Conservation (phyloP, 2,329 filamentous ascomycete species). For the Bipolaris victoriae region DNA sequence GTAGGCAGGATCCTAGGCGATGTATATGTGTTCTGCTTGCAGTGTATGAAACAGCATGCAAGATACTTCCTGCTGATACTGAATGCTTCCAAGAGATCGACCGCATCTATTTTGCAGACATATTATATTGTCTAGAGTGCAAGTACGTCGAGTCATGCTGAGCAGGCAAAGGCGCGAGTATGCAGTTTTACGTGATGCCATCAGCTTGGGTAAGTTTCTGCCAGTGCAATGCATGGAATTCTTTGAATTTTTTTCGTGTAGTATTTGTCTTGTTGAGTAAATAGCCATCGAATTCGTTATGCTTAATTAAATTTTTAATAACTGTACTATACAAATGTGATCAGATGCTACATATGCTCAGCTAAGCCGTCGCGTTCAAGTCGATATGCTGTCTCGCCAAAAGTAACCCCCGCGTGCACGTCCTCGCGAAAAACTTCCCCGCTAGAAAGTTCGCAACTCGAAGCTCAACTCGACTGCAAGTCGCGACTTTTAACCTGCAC, state of each 20-base stretch:
- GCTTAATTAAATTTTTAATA: background rate
- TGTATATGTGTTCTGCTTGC: background rate
- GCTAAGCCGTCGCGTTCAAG: background rate
- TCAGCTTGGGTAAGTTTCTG: background rate
- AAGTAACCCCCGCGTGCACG: conserved; percentile 20
- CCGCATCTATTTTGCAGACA: background rate
- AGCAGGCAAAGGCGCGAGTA: background rate
- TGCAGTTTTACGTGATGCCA: background rate
- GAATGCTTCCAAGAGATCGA: background rate
- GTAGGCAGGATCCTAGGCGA: background rate
- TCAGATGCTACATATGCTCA: too few relatives aligned
- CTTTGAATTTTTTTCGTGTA: background rate
- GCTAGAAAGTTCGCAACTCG: conserved; percentile 21
- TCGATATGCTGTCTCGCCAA: conserved; percentile 12
- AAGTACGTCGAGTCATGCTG: background rate
- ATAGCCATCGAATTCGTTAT: background rate
- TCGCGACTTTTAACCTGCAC: conserved; percentile 2
- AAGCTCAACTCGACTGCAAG: conserved; percentile 1
- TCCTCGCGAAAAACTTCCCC: conserved; percentile 39
- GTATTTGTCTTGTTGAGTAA: background rate
- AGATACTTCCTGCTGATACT: background rate
- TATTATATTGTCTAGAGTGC: background rate
- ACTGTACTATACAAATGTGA: background rate
- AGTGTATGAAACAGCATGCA: background rate
- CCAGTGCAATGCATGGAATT: background rate